Evolutionary conservation across 257 asterid species (phyloP).

Genomic region (Vinca minor): DNA sequence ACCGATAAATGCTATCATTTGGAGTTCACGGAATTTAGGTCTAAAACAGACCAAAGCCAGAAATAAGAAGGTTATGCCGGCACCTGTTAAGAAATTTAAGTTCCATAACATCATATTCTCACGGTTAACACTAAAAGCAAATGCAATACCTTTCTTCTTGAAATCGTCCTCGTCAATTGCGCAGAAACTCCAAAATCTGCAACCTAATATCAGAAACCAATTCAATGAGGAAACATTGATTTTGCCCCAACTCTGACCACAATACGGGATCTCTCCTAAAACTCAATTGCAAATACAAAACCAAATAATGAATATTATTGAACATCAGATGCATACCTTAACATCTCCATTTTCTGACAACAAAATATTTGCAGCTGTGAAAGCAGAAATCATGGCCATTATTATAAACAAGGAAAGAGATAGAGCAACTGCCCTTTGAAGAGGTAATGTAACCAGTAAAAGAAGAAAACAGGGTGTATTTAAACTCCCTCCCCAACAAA

Average conservation of each 20-base stretch:
- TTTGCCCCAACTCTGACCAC: neutral
- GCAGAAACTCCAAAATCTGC: slow-evolving; percentile 99
- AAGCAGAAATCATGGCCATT: slow-evolving; percentile 9
- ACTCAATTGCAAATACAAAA: neutral
- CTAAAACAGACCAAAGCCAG: neutral
- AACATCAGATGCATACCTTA: slow-evolving; percentile 47
- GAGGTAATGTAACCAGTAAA: neutral
- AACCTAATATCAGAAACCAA: slow-evolving; percentile 41
- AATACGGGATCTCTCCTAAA: neutral
- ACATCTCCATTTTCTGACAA: slow-evolving; percentile 97
- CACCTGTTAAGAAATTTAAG: neutral
- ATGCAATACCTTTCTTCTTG: slow-evolving; percentile 77
- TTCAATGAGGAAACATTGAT: neutral
- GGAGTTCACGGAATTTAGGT: neutral
- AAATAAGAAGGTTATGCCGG: neutral
- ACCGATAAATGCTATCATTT: neutral
- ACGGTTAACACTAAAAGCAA: slow-evolving; percentile 2
- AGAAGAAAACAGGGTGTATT: neutral
- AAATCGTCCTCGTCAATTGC: slow-evolving; percentile 88
- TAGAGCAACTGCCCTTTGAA: neutral
- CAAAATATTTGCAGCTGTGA: slow-evolving; percentile 96
- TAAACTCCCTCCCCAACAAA: neutral
- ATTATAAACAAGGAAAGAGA: neutral
- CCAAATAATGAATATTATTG: neutral
- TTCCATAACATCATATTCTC: neutral